These are phyloP conservation scores for Taiozyma onychis DNA, from an alignment of 1,139 yeast species.

Conservation along the genomic window DNA sequence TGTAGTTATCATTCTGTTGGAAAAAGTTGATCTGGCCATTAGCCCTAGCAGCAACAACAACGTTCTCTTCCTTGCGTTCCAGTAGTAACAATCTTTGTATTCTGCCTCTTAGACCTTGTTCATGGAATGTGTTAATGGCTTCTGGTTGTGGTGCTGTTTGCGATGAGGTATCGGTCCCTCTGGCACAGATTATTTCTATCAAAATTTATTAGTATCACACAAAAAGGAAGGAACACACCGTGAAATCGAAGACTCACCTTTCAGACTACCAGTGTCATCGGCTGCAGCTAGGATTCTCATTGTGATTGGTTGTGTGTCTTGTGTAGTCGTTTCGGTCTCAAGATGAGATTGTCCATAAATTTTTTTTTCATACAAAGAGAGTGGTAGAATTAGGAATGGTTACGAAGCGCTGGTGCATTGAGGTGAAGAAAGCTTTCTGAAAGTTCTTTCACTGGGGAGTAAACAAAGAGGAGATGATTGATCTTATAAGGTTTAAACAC, in stretches of 20 bases:
- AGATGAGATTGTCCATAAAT: background rate
- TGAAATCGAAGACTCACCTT: conserved; percentile 19
- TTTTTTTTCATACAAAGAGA: background rate
- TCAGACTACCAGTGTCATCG: conserved; percentile 51
- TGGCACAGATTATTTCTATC: conserved; percentile 44
- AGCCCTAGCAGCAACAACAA: conserved; percentile 25
- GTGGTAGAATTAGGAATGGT: background rate
- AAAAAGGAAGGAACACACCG: background rate
- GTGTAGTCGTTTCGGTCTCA: background rate
- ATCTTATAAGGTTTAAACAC: too few relatives aligned
- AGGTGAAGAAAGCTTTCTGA: background rate
- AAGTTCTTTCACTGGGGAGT: background rate
- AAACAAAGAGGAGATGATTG: background rate
- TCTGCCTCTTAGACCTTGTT: conserved; percentile 28
- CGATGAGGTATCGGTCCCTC: conserved; percentile 67
- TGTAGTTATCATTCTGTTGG: conserved; percentile 12
- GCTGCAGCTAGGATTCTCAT: conserved; percentile 52
- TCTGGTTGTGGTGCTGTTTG: conserved; percentile 53
- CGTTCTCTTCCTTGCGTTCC: conserved; percentile 10
- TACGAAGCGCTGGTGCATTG: background rate
- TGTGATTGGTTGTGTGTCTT: background rate
- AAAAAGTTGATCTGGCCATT: conserved; percentile 26
- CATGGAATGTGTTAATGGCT: conserved; percentile 36
- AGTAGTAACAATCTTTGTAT: conserved; percentile 17
- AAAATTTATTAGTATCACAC: background rate